Base-by-base conservation (phyloP, 306 rosid genomes). In the Acacia confusa region DNA sequence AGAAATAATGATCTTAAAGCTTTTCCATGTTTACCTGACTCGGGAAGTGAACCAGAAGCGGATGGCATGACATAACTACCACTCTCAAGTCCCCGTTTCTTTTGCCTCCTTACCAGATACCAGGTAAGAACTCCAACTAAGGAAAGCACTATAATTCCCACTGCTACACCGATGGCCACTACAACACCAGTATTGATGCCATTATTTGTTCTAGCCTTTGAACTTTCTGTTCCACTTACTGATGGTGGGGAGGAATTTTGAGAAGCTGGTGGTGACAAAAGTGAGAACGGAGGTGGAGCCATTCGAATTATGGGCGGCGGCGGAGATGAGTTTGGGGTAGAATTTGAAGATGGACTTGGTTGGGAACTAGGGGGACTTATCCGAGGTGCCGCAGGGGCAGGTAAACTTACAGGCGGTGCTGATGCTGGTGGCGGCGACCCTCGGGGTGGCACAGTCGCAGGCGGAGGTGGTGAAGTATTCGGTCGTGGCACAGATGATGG, bases 51-150 rank as follows among this genome's bases (percentile, higher is more conserved):
- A 58, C 67, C 87, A 15, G 76, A 72, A 65, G 88, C 78, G 55
- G 91, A 85, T 69, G 97, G 95, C 92, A 85, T 82, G 83, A 88
- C 86, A 79, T 86, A 86, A 88, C 91, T 90, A 72, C 85, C 90
- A 85, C 40, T 78, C 24, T 78, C 85, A 48, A 94, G 82, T 67
- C 38, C 79, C 57, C 61, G 88, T 82, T 71, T 89, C 85, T 76
- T 90, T 83, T 82, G 79, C 87, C 88, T 93, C 75, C 87, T 88
- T 58, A 58, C 24, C 74, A 85, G 16, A 80, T 87, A 92, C 97
- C 98, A 95, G 6, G 89, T 79, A 76, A 72, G 78, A 78, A 91
- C 78, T 74, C 90, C 97, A 84, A 93, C 53, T 72, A 95, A 79
- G 81, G 87, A 78, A 74, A 95, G 86, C 70, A 86, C 78, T 24